Base-by-base conservation (phyloP, 2,329 filamentous ascomycete species). In the Colletotrichum sp. region DNA sequence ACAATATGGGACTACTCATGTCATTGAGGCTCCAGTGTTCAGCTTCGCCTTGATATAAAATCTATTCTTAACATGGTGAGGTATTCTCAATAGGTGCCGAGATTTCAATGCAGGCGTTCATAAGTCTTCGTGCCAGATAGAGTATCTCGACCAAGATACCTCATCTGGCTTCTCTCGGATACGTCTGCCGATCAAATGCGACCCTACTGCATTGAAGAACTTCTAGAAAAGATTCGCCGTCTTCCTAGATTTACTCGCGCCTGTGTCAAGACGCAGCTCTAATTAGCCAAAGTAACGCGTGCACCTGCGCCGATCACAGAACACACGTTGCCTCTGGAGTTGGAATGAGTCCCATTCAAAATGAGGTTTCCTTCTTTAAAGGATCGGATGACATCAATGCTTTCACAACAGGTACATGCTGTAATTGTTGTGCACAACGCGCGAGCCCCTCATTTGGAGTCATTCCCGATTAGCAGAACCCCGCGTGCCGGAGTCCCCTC, bases 11-110 rank as follows among this genome's bases (percentile, higher is more conserved):
- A 22, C 44, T 22, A 48, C 19, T 22, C 3, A 7, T n/a, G 19
- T 7, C 9, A 48, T 19, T 13, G 11, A 3, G 11, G 6, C 19
- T n/a, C 9, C 11, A 1, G 3, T 22, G 0, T 48, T 22, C 9
- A 48, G n/a, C 19, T 22, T 48, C 3, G 6, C 3, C n/a, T 12
- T 48, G 19, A 19, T 44, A 11, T 1, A 48, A 22, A 48, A 22
- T 48, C 9, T n/a, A 7, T 48, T 19, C 19, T 13, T 2, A 48
- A 13, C 2, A 2, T n/a, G 44, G 9, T 22, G 9, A 48, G 9
- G 19, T 22, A n/a, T 7, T 22, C 2, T n/a, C 5, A 4, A 48
- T 0, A n/a, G 19, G 11, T 48, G 44, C 5, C 2, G 11, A n/a
- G 19, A 44, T n/a, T n/a, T n/a, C 39, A 48, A 0, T 22, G 5